phyloP scores from a whole-genome alignment of 176 grass and related monocot species.

The Dactylis glomerata region DNA sequence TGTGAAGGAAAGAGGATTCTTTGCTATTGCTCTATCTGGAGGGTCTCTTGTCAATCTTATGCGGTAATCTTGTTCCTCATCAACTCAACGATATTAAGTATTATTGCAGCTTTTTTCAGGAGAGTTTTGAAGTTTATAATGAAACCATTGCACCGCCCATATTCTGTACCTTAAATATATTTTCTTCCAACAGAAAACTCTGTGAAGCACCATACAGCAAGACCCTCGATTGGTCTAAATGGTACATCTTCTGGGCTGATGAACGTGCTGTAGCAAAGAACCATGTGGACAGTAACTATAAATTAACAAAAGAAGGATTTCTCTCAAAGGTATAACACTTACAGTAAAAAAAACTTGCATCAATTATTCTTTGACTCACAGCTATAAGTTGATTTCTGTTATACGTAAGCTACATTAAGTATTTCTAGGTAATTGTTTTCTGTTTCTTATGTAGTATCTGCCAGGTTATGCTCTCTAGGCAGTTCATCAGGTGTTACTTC shows the following conservation, averaged over 20 bases:
- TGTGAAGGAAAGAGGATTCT: slow-evolving; percentile 73
- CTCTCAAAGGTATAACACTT: slow-evolving; percentile 67
- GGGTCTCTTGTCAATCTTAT: slow-evolving; percentile 49
- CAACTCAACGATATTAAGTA: not conserved
- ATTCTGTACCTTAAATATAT: slow-evolving; percentile 2
- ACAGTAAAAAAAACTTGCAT: slow-evolving; percentile 6
- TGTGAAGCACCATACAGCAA: slow-evolving; percentile 83
- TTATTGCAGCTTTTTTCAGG: not conserved
- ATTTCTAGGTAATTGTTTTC: not conserved
- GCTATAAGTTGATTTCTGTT: slow-evolving; percentile 39
- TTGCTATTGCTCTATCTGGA: slow-evolving; percentile 67
- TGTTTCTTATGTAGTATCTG: not conserved
- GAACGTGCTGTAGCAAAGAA: slow-evolving; percentile 90
- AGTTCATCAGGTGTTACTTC: not conserved
- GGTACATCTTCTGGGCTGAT: slow-evolving; percentile 90
- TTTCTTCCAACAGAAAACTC: slow-evolving; percentile 58
- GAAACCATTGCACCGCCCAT: not conserved
- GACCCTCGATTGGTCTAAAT: slow-evolving; percentile 94
- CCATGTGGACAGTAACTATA: slow-evolving; percentile 90
- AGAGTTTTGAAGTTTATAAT: not conserved
- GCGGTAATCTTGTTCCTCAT: slow-evolving; percentile 34
- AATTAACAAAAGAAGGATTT: slow-evolving; percentile 72
- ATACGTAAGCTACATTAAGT: slow-evolving; percentile 39
- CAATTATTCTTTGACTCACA: slow-evolving; percentile 44
- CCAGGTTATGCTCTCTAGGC: not conserved